Base-by-base conservation (phyloP, 495 filamentous ascomycete genomes). In the Bombardia bombarda region DNA sequence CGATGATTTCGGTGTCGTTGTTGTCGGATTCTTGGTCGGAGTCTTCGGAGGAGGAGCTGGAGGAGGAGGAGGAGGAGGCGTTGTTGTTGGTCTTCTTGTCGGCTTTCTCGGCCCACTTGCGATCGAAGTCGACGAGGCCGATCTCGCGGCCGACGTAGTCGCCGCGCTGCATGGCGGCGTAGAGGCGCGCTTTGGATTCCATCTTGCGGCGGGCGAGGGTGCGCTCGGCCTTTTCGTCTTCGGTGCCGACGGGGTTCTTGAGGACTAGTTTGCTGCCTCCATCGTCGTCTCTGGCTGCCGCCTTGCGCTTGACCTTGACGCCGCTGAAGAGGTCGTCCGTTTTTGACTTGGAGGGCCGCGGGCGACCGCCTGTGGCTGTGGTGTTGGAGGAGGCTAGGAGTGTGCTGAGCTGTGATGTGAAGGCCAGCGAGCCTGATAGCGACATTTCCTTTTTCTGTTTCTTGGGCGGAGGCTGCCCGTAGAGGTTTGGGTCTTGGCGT, bases 61-160 rank as follows among this genome's bases (percentile, higher is more conserved):
- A 69, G 16, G 56, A 59, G 26, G 56, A 70, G 13, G 61, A 53
- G 31, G 65, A 53, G 4, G 49, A 46, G 10, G 58, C 61, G 12
- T 44, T 56, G 12, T 56, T 53, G 31, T 20, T 19, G 38, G 13
- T n/a, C 4, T 43, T 31, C 12, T 50, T 48, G 4, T 62, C 61
- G 33, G 79, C 58, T 30, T 63, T 59, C 51, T 93, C 86, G 0
- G 82, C 87, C 87, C 90, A 95, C 63, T 97, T 98, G 32, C 79
- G 70, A 63, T 96, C 90, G 56, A 97, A 98, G 67, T 98, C 92
- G 0, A 98, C 82, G 17, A 90, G 65, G 63, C 76, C 53, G 74
- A 75, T 38, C 64, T 67, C 56, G 66, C 72, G 46, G 62, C 72
- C 62, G 39, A 72, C 74, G 64, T 66, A 79, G 46, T 77, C 87